phyloP scores from a whole-genome alignment of 78 protist species.

The Dictyostelium citrinum region DNA sequence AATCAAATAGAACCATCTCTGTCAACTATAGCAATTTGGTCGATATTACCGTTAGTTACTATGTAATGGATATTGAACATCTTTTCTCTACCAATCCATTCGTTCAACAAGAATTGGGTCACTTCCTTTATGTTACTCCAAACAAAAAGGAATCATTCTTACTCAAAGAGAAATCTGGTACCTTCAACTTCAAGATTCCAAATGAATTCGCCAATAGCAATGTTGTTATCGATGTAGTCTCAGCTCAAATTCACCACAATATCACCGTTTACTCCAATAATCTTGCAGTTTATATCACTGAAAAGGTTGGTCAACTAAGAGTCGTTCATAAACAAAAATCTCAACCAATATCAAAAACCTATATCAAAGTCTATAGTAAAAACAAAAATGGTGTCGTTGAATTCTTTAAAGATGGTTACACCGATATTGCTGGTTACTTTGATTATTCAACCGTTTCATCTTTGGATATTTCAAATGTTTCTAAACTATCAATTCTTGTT shows the following conservation, averaged over 20 bases:
- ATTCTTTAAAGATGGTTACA: slow-evolving; percentile 75
- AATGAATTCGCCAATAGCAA: slow-evolving; percentile 47
- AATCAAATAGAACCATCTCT: slow-evolving; percentile 27
- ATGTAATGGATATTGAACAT: slow-evolving; percentile 72
- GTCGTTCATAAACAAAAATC: slow-evolving; percentile 37
- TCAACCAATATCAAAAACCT: slow-evolving; percentile 48
- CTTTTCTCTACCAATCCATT: slow-evolving; percentile 74
- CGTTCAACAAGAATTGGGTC: slow-evolving; percentile 76
- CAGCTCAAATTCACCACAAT: slow-evolving; percentile 32
- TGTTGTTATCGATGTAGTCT: slow-evolving; percentile 27
- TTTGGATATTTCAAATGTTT: slow-evolving; percentile 48
- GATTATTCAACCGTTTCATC: slow-evolving; percentile 47
- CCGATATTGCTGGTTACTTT: slow-evolving; percentile 72
- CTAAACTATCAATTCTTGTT: slow-evolving; percentile 55
- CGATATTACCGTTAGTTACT: slow-evolving; percentile 48
- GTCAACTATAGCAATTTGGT: slow-evolving; percentile 40
- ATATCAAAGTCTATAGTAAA: slow-evolving; percentile 63
- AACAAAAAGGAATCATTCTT: slow-evolving; percentile 64
- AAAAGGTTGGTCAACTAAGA: slow-evolving; percentile 61
- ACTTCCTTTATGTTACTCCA: slow-evolving; percentile 64
- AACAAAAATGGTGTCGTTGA: slow-evolving; percentile 1
- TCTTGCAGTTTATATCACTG: slow-evolving; percentile 28
- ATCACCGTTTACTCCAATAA: slow-evolving; percentile 50
- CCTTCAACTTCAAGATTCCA: slow-evolving; percentile 29
- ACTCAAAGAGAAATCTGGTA: not conserved